These are phyloP conservation scores for Laburnicola sp. DNA, from an alignment of 2,329 filamentous ascomycete species.

Conservation along the genomic window DNA sequence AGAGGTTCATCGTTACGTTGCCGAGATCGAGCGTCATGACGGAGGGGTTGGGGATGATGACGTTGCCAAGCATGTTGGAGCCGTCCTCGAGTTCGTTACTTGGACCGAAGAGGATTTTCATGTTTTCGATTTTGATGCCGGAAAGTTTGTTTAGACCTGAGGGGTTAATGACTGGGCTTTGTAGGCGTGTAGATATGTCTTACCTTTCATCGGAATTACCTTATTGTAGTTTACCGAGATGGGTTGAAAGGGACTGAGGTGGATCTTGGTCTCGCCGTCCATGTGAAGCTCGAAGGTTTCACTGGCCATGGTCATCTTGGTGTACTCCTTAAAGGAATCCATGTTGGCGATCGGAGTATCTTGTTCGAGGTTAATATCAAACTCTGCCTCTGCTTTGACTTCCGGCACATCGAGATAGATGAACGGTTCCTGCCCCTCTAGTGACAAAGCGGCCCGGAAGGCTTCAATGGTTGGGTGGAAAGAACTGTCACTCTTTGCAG, in stretches of 20 bases:
- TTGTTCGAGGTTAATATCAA: slow-evolving; percentile 49
- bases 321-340: slow-evolving; percentile 55
- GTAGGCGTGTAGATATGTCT: neutral
- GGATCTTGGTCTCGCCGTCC: slow-evolving; percentile 56
- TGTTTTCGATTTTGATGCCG: no score
- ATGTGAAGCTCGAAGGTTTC: slow-evolving; percentile 56
- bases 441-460: slow-evolving; percentile 57
- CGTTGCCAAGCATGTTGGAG: slow-evolving; percentile 64
- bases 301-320: slow-evolving; percentile 52
- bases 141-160: no score
- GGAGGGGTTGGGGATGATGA: slow-evolving; percentile 66
- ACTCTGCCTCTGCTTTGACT: slow-evolving; percentile 49
- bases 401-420: slow-evolving; percentile 52
- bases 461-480: slow-evolving; percentile 59
- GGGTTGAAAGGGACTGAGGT: slow-evolving; percentile 55
- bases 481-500: slow-evolving; percentile 52
- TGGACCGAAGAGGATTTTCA: slow-evolving; percentile 51
- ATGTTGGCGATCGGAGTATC: slow-evolving; percentile 48
- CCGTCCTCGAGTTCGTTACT: slow-evolving; percentile 46
- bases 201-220: slow-evolving; percentile 61
- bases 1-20: slow-evolving; percentile 65
- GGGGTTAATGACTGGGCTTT: no score
- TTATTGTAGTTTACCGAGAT: slow-evolving; percentile 60
- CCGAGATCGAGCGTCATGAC: slow-evolving; percentile 68
- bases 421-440: slow-evolving; percentile 50